A percentile compares a stretch with the other conserved stretches of the same genome.
Conservation (phyloP, 768 basidiomycete genomes). For the Lanmaoa rubissima region DNA sequence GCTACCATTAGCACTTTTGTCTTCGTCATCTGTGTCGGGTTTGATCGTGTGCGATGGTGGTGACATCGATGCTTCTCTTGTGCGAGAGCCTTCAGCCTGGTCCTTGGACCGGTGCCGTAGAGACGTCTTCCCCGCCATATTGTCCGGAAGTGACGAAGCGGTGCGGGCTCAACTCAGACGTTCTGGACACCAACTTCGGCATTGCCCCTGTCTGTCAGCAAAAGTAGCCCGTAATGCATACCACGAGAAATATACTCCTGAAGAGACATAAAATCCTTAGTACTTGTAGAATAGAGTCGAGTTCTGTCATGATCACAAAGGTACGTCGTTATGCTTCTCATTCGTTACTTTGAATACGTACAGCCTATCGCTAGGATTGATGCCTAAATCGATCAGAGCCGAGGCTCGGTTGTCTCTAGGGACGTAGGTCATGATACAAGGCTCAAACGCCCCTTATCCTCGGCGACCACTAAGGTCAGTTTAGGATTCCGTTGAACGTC, state of each 20-base stretch:
- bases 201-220: constrained; percentile 3
- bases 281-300: not conserved
- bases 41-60: not conserved
- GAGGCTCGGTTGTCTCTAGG: not conserved
- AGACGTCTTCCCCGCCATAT: constrained; percentile 8
- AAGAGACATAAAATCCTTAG: not conserved
- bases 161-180: not conserved
- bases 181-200: constrained; percentile 6
- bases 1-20: not conserved
- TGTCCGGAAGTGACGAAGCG: not conserved
- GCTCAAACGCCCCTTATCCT: no score
- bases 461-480: not conserved
- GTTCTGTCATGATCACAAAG: not conserved
- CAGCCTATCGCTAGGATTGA: no score
- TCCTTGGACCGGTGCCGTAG: not conserved
- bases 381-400: not conserved
- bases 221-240: not conserved
- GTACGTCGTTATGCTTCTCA: not conserved
- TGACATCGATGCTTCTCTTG: not conserved
- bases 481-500: not conserved
- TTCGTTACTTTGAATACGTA: not conserved
- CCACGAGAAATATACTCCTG: not conserved
- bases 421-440: not conserved
- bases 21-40: not conserved
- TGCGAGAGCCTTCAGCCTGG: not conserved